Conservation (phyloP, 768 basidiomycete species). For the Termitomyces heimii region DNA sequence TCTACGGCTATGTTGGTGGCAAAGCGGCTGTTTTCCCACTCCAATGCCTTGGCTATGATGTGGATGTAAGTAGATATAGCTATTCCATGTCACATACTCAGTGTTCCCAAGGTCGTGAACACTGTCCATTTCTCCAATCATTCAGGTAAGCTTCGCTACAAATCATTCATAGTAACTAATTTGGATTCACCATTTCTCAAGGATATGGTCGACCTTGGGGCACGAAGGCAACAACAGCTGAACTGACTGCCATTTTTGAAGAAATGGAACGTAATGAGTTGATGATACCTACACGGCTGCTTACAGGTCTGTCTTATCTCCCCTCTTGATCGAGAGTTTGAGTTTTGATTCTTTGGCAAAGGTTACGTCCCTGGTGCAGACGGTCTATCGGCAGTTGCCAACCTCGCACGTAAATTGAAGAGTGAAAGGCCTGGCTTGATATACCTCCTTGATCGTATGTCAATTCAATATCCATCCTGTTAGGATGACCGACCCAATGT, state of each 20-base stretch:
- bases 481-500: background rate
- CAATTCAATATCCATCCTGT: background rate
- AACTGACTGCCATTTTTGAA: constrained; percentile 72
- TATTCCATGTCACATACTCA: constrained; percentile 8
- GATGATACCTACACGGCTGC: constrained; percentile 60
- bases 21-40: constrained; percentile 75
- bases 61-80: constrained; percentile 65
- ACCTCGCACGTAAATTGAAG: constrained; percentile 58
- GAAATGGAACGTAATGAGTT: constrained; percentile 74
- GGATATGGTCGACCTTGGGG: constrained; percentile 85
- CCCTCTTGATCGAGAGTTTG: background rate
- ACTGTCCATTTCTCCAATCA: constrained; percentile 97
- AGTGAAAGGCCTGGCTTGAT: constrained; percentile 52
- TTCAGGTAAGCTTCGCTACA: constrained; percentile 46
- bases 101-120: constrained; percentile 62
- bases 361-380: constrained; percentile 80
- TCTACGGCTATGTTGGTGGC: constrained; percentile 89
- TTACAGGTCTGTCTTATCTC: constrained; percentile 56
- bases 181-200: constrained; percentile 21
- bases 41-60: constrained; percentile 89
- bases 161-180: background rate
- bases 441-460: constrained; percentile 90
- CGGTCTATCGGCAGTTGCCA: constrained; percentile 60
- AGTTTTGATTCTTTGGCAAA: constrained; percentile 15
- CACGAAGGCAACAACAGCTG: constrained; percentile 67